A percentile compares a stretch with the other conserved stretches of the same genome.
These are phyloP conservation scores for Akanthomyces lecanii DNA, from an alignment of 2,329 filamentous ascomycete species.

Conservation along the genomic window DNA sequence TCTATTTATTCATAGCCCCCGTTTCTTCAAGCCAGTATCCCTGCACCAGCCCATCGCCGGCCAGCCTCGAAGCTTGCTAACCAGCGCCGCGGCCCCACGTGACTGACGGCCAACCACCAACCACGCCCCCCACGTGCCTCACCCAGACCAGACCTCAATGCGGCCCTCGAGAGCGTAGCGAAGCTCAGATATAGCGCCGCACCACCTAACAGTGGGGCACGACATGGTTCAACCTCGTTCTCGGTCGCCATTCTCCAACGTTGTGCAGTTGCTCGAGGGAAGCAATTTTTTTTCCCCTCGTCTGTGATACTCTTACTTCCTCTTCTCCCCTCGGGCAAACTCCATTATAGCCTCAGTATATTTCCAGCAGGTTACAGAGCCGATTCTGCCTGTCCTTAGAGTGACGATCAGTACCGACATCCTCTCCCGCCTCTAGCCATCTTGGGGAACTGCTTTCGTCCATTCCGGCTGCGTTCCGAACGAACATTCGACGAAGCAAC, in stretches of 20 bases:
- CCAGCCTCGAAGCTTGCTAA: background rate
- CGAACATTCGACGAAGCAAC: background rate
- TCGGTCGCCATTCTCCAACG: constrained; percentile 6
- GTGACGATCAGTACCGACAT: background rate
- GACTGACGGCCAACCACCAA: constrained; percentile 27
- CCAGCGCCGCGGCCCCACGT: constrained; percentile 23
- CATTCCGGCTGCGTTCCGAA: background rate
- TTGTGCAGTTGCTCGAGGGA: background rate
- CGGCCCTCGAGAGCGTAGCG: background rate
- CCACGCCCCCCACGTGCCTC: constrained; percentile 13
- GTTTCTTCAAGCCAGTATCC: background rate
- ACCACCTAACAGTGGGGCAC: constrained; percentile 5
- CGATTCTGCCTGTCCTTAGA: no score
- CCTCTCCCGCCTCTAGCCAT: background rate
- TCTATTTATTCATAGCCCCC: no score
- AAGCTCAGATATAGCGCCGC: background rate
- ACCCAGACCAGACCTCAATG: background rate
- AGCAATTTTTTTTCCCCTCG: constrained; percentile 2
- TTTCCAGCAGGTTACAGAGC: no score
- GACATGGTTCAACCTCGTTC: constrained; percentile 3
- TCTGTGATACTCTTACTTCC: background rate
- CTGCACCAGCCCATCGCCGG: constrained; percentile 11
- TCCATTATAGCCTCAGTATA: background rate
- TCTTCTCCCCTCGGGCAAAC: background rate
- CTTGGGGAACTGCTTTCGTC: background rate